Evolutionary conservation across 2,329 filamentous ascomycete species (phyloP).

Genomic region (Diaporthe australafricana): DNA sequence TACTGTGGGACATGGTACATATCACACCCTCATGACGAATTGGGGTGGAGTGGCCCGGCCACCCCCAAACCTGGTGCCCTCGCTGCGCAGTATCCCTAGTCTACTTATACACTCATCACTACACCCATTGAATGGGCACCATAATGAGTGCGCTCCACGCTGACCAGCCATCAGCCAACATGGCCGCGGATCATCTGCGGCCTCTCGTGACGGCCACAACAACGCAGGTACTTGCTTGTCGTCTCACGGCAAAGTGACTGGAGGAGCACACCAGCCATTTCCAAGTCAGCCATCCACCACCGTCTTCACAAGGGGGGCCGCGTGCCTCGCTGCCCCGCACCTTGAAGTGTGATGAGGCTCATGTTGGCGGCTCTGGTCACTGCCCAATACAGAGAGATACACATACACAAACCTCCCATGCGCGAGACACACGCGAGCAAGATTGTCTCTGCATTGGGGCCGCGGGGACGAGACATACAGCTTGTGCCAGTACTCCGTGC

Average conservation of each 20-base stretch:
- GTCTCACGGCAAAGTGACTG: slow-evolving; percentile 29
- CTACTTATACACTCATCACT: too few relatives aligned
- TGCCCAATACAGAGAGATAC: not conserved
- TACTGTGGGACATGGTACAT: not conserved
- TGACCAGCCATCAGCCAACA: not conserved
- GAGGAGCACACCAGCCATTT: not conserved
- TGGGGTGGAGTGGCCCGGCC: not conserved
- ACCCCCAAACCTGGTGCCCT: slow-evolving; percentile 12
- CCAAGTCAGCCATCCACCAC: slow-evolving; percentile 32
- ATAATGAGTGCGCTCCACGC: not conserved
- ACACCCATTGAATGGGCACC: not conserved
- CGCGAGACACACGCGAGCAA: too few relatives aligned
- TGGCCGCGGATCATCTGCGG: slow-evolving; percentile 32
- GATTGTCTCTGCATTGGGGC: not conserved
- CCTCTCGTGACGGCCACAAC: slow-evolving; percentile 36
- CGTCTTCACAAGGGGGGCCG: slow-evolving; percentile 2
- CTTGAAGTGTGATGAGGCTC: slow-evolving; percentile 14
- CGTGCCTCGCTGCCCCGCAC: slow-evolving; percentile 11
- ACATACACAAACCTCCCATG: too few relatives aligned
- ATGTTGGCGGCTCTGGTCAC: not conserved
- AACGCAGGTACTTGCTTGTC: slow-evolving; percentile 36
- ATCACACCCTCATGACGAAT: slow-evolving; percentile 15
- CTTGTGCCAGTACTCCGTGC: not conserved
- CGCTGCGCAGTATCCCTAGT: too few relatives aligned
- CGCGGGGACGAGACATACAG: not conserved